A percentile compares a stretch with the other conserved stretches of the same genome.
Evolutionary conservation across 495 filamentous ascomycete genomes (phyloP).

Genomic region (Geoglossum glabrum): DNA sequence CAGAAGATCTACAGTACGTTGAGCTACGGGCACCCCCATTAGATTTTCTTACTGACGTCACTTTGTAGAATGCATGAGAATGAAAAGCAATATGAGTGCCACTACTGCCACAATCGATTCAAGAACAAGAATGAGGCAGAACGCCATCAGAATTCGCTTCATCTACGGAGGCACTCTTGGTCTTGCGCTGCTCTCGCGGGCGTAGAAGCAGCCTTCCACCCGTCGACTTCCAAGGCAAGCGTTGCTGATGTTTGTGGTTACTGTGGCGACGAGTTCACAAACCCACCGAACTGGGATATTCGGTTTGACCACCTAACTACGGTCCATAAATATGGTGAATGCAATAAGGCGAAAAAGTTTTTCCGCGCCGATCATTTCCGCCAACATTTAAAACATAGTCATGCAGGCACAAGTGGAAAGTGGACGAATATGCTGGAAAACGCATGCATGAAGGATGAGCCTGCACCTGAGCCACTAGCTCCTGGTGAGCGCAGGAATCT

Average conservation of each 20-base stretch:
- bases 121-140: conserved; percentile 99
- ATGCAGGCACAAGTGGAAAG: conserved; percentile 89
- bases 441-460: conserved; percentile 90
- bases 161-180: conserved; percentile 92
- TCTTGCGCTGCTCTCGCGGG: conserved; percentile 73
- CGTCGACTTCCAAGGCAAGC: conserved; percentile 28
- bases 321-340: conserved; percentile 92
- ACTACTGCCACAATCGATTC: conserved; percentile 85
- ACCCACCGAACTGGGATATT: conserved; percentile 63
- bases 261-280: conserved; percentile 82
- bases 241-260: conserved; percentile 77
- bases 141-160: conserved; percentile 89
- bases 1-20: conserved; percentile 68
- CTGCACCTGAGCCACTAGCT: conserved; percentile 8
- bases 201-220: conserved; percentile 65
- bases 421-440: conserved; percentile 98
- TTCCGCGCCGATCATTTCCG: conserved; percentile 95
- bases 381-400: conserved; percentile 95
- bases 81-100: conserved; percentile 90
- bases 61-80: conserved; percentile 51
- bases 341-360: conserved; percentile 96
- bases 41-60: conserved; percentile 6
- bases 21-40: conserved; percentile 2
- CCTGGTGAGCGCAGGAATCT: neutral
- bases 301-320: conserved; percentile 72